Percentiles rank a stretch among this genome's conserved stretches.
phyloP scores from a whole-genome alignment of 805 yeast species.

The Zygosaccharomyces gambellarensis region DNA sequence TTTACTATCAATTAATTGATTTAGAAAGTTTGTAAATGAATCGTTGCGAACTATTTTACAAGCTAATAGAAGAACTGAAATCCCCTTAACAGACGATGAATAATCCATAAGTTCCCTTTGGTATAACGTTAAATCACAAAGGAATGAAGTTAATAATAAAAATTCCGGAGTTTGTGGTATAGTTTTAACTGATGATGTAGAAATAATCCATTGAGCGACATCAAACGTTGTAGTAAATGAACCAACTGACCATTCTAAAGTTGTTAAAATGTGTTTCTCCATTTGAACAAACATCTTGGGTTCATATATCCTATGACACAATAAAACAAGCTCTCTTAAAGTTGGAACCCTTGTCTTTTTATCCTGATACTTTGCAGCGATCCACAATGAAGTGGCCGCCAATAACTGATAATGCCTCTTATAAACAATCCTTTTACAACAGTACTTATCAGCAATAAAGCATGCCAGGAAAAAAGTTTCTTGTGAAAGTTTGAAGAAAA shows the following conservation, averaged over 20 bases:
- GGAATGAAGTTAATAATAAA: constrained; percentile 40
- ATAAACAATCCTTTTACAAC: constrained; percentile 72
- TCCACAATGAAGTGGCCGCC: constrained; percentile 83
- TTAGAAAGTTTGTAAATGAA: constrained; percentile 9
- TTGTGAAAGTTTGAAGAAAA: constrained; percentile 54
- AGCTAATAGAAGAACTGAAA: constrained; percentile 48
- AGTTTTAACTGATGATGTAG: constrained; percentile 3
- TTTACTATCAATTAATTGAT: constrained; percentile 1
- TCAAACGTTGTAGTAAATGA: constrained; percentile 20
- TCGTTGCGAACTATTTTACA: constrained; percentile 41
- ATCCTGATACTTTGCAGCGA: constrained; percentile 74
- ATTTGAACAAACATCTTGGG: constrained; percentile 63
- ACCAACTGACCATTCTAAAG: constrained; percentile 58
- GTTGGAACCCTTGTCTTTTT: constrained; percentile 64
- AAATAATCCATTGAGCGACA: constrained; percentile 13
- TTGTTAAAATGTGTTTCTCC: constrained; percentile 70
- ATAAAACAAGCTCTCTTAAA: constrained; percentile 54
- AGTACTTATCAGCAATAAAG: constrained; percentile 75
- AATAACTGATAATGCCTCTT: constrained; percentile 79
- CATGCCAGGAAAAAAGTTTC: constrained; percentile 65
- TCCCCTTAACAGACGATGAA: constrained; percentile 44
- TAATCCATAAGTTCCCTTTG: constrained; percentile 45
- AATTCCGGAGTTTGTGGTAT: constrained; percentile 9
- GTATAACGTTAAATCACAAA: constrained; percentile 51
- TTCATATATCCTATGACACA: constrained; percentile 64